Conservation (phyloP, 2,329 filamentous ascomycete species). For the Cytospora mali region DNA sequence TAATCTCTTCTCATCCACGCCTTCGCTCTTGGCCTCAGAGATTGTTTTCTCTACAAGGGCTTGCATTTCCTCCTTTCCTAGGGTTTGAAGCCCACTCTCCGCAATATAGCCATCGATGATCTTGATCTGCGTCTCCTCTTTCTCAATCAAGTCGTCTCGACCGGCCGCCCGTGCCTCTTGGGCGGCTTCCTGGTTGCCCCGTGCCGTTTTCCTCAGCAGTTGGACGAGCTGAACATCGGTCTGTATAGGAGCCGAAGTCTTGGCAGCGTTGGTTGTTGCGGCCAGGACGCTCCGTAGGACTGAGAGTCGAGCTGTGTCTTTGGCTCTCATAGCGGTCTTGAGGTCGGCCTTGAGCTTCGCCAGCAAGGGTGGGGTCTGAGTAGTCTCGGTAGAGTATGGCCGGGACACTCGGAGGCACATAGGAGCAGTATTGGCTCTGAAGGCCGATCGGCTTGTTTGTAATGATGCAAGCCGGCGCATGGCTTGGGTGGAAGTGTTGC, state of each 20-base stretch:
- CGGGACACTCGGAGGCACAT: conserved; percentile 31
- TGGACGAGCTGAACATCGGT: conserved; percentile 71
- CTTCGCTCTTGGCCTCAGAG: conserved; percentile 51
- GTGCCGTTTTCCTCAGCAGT: conserved; percentile 66
- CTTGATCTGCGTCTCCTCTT: conserved; percentile 67
- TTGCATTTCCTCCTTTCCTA: conserved; percentile 62
- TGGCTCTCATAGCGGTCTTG: conserved; percentile 67
- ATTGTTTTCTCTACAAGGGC: conserved; percentile 55
- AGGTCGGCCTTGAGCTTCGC: conserved; percentile 61
- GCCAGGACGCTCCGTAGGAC: conserved; percentile 71
- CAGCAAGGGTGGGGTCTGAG: conserved; percentile 47
- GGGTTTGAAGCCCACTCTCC: conserved; percentile 59
- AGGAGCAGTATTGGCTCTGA: conserved; percentile 14
- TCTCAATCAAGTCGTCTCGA: conserved; percentile 68
- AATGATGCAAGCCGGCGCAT: conserved; percentile 21
- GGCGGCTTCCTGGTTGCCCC: conserved; percentile 59
- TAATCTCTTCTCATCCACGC: conserved; percentile 47
- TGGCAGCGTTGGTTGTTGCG: conserved; percentile 74
- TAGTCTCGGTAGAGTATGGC: conserved; percentile 39
- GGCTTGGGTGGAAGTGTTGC: conserved; percentile 12
- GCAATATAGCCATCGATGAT: conserved; percentile 68
- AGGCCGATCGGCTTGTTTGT: conserved; percentile 11
- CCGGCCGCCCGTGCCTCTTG: conserved; percentile 66
- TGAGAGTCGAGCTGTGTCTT: conserved; percentile 64
- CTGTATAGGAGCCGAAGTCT: conserved; percentile 63